These are phyloP conservation scores for Dothideomycetes sp. DNA, from an alignment of 2,329 filamentous ascomycete species.

Conservation along the genomic window DNA sequence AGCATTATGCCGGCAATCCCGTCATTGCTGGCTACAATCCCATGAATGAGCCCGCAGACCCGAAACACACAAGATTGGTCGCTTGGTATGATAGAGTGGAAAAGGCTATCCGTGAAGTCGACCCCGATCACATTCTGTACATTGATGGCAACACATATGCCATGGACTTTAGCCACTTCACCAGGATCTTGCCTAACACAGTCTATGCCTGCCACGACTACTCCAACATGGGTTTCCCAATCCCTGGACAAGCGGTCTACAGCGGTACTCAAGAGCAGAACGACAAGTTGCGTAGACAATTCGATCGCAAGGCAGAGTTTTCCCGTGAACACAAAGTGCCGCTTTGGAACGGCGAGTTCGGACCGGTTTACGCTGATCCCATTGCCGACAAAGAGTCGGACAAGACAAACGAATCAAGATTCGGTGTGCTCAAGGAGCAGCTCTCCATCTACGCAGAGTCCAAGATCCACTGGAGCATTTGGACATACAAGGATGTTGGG, in stretches of 20 bases:
- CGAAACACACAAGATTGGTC: slow-evolving; percentile 34
- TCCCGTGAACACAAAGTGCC: slow-evolving; percentile 32
- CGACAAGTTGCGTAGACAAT: slow-evolving; percentile 23
- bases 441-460: slow-evolving; percentile 45
- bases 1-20: slow-evolving; percentile 32
- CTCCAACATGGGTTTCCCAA: slow-evolving; percentile 39
- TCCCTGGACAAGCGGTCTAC: slow-evolving; percentile 28
- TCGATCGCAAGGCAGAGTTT: slow-evolving; percentile 36
- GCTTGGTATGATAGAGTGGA: slow-evolving; percentile 38
- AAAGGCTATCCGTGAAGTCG: slow-evolving; percentile 35
- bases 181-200: slow-evolving; percentile 34
- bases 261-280: slow-evolving; percentile 34
- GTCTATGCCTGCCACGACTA: slow-evolving; percentile 46
- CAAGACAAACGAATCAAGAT: slow-evolving; percentile 34
- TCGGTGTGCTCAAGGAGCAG: slow-evolving; percentile 36
- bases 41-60: slow-evolving; percentile 40
- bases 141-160: slow-evolving; percentile 47
- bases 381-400: slow-evolving; percentile 30
- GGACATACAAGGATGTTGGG: slow-evolving; percentile 30
- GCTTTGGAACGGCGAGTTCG: slow-evolving; percentile 44
- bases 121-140: slow-evolving; percentile 40
- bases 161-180: slow-evolving; percentile 41
- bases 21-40: slow-evolving; percentile 38
- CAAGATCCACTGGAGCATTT: slow-evolving; percentile 48
- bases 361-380: slow-evolving; percentile 39